phyloP scores from a whole-genome alignment of 441 rosid genomes.

The Codiaeum variegatum region DNA sequence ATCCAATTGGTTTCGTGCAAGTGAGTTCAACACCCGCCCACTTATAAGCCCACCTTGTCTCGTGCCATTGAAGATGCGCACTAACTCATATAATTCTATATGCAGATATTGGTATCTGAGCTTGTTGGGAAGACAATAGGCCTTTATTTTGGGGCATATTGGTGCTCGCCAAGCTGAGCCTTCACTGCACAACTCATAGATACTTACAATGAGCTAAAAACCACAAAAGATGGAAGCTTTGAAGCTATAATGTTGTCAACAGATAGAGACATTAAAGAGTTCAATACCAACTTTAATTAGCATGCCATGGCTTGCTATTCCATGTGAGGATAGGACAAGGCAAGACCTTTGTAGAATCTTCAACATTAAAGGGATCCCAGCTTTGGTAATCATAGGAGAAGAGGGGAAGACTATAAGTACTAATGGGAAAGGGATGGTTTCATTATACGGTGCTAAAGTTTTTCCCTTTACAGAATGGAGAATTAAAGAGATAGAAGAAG shows the following conservation, averaged over 20 bases:
- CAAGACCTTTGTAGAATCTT: slow-evolving; percentile 67
- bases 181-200: slow-evolving; percentile 63
- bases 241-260: slow-evolving; percentile 61
- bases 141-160: slow-evolving; percentile 68
- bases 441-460: slow-evolving; percentile 57
- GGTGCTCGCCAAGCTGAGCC: slow-evolving; percentile 74
- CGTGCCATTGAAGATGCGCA: no score
- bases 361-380: slow-evolving; percentile 64
- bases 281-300: slow-evolving; percentile 36
- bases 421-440: slow-evolving; percentile 51
- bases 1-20: no score
- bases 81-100: not conserved
- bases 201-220: slow-evolving; percentile 43
- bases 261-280: slow-evolving; percentile 62
- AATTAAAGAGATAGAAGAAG: slow-evolving; percentile 48
- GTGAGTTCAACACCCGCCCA: no score
- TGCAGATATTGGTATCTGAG: slow-evolving; percentile 49
- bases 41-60: no score
- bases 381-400: slow-evolving; percentile 59
- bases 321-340: slow-evolving; percentile 61
- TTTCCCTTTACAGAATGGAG: slow-evolving; percentile 64
- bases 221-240: slow-evolving; percentile 31
- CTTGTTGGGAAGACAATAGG: slow-evolving; percentile 76
- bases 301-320: slow-evolving; percentile 83
- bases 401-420: slow-evolving; percentile 58